Evolutionary conservation across 1,139 yeast genomes (phyloP), one percentile per base, ranked within the genome.

Genomic region (Blastobotrys proliferans): DNA sequence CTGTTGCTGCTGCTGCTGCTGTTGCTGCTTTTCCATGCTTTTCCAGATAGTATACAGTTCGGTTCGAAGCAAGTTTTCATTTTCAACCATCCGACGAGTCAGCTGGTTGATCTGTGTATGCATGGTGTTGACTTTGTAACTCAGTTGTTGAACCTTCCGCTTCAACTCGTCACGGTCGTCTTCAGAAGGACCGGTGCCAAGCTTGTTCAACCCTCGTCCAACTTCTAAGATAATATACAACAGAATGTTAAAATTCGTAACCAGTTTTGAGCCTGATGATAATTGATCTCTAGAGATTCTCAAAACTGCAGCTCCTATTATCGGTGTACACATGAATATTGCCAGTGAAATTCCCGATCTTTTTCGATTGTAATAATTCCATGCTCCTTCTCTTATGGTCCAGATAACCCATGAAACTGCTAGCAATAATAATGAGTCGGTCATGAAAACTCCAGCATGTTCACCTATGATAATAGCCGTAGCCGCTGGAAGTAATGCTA

Each of bases 381-480:
- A 56, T 21, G 56, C 38, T 14, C 51, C 48, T 24, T 54, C 60
- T 4, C 57, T 49, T 26, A 56, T 35, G 6, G 46, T 43, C 51
- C 52, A 55, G 16, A 57, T 31, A 3, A 55, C 47, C 56, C 58
- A 57, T 3, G 52, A 56, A n/a, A 53, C 47, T 9, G 54, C 57
- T 13, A 38, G 27, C 16, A 57, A 44, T 3, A 56, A 43, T 18
- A 57, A 46, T 13, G 45, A 42, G 40, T 57, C 61, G 6, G 56
- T 48, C 13, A 50, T 48, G 10, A 57, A 41, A 4, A 44, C 41
- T 2, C 59, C 58, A 1, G 54, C 54, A 3, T 45, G 27, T 27
- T 55, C 59, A n/a, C 52, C 53, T 9, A 48, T 30, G 18, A 52
- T 8, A 6, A 56, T 38, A 4, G 54, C 47, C 3, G 51, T 41